Evolutionary conservation across 176 grass and related monocot species (phyloP).

Genomic region (Bothriochloa decipiens): DNA sequence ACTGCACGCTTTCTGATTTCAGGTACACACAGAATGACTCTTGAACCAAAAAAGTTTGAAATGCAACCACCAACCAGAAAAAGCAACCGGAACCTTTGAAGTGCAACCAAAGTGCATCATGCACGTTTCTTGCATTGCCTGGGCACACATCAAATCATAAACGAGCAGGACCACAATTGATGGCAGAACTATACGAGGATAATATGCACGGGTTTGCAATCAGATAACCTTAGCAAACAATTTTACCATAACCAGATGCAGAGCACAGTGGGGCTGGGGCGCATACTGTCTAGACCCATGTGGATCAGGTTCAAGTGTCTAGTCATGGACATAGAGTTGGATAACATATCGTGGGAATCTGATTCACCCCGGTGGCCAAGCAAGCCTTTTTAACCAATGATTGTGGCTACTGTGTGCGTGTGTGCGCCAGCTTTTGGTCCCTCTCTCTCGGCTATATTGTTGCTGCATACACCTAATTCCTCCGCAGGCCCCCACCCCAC

Average conservation of each 20-base stretch:
- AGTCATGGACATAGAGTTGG: slow-evolving; percentile 29
- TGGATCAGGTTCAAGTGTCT: slow-evolving; percentile 45
- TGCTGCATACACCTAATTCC: slow-evolving; percentile 77
- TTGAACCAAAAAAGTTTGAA: neutral
- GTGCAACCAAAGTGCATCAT: neutral
- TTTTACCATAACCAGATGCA: slow-evolving; percentile 3
- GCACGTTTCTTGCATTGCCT: neutral
- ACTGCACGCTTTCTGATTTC: neutral
- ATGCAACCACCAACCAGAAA: neutral
- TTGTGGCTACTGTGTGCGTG: slow-evolving; percentile 52
- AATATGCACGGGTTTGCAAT: neutral
- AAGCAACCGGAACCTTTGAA: neutral
- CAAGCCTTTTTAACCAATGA: slow-evolving; percentile 57
- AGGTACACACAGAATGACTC: neutral
- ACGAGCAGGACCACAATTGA: neutral
- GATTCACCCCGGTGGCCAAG: slow-evolving; percentile 52
- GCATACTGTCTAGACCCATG: neutral
- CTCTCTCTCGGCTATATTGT: slow-evolving; percentile 59
- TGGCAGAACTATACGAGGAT: neutral
- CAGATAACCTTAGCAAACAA: neutral
- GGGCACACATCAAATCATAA: neutral
- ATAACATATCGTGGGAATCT: slow-evolving; percentile 62
- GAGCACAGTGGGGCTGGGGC: neutral
- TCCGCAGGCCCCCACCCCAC: slow-evolving; percentile 40
- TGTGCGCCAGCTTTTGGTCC: slow-evolving; percentile 49